Percentiles rank a stretch among this genome's conserved stretches.
phyloP scores from a whole-genome alignment of 1,284 basidiomycete species.

The Cryptococcus floricola region DNA sequence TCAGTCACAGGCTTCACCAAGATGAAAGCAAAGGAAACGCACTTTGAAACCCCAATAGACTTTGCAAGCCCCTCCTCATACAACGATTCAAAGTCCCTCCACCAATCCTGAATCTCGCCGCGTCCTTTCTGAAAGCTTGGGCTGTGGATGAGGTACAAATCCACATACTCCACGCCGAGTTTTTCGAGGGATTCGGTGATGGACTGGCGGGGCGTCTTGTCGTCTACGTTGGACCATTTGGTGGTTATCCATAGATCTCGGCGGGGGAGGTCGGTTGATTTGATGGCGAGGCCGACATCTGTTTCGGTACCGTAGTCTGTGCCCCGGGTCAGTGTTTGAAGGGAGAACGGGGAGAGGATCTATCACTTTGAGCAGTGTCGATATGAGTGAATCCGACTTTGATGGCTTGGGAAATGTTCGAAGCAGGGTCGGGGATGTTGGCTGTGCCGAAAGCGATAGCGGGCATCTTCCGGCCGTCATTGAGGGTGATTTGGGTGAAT shows the following conservation, averaged over 20 bases:
- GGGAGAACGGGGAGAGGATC: not conserved
- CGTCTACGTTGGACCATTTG: slow-evolving; percentile 60
- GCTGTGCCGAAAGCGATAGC: slow-evolving; percentile 45
- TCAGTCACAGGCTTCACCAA: not conserved
- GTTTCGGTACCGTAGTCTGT: slow-evolving; percentile 43
- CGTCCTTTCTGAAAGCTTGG: slow-evolving; percentile 53
- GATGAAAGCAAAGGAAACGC: slow-evolving; percentile 5
- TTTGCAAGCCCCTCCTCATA: slow-evolving; percentile 59
- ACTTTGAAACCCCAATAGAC: slow-evolving; percentile 72
- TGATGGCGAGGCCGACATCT: slow-evolving; percentile 52
- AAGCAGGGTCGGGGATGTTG: slow-evolving; percentile 35
- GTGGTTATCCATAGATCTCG: slow-evolving; percentile 56
- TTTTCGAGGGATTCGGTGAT: slow-evolving; percentile 59
- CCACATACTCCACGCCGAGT: slow-evolving; percentile 64
- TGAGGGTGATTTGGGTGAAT: slow-evolving; percentile 39
- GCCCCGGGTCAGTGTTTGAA: slow-evolving; percentile 7
- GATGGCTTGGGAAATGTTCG: slow-evolving; percentile 35
- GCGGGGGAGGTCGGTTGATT: slow-evolving; percentile 50
- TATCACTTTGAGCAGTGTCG: slow-evolving; percentile 43
- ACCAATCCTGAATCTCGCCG: slow-evolving; percentile 56
- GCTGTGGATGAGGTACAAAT: slow-evolving; percentile 61
- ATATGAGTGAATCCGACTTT: slow-evolving; percentile 47
- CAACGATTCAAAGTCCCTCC: slow-evolving; percentile 61
- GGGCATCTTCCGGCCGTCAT: slow-evolving; percentile 48
- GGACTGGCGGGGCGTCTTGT: slow-evolving; percentile 56